These are phyloP conservation scores for Fusarium newnesense DNA, from an alignment of 2,329 filamentous ascomycete genomes.

Conservation along the genomic window DNA sequence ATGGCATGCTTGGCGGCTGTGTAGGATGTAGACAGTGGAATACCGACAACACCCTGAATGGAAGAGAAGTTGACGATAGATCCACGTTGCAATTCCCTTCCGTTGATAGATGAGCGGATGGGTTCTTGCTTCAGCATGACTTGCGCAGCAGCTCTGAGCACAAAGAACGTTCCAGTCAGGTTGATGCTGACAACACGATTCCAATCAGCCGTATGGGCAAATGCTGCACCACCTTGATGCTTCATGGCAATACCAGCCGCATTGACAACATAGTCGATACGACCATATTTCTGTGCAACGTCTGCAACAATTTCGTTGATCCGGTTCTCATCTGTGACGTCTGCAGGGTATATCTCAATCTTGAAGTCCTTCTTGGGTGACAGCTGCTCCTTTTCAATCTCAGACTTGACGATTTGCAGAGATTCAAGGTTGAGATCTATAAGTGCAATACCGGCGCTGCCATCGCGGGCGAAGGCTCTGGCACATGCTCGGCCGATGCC, in stretches of 20 bases:
- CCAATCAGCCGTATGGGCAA: constrained; percentile 51
- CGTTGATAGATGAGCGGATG: constrained; percentile 50
- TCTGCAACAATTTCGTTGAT: constrained; percentile 41
- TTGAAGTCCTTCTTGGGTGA: not conserved
- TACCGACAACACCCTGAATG: constrained; percentile 32
- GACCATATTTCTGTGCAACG: constrained; percentile 46
- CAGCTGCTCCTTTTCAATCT: constrained; percentile 30
- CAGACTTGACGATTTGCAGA: constrained; percentile 24
- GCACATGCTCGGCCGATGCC: constrained; percentile 48
- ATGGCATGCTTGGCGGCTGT: constrained; percentile 33
- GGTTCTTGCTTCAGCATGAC: constrained; percentile 58
- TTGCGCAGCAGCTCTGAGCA: constrained; percentile 51
- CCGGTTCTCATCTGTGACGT: constrained; percentile 46
- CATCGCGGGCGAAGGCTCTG: constrained; percentile 43
- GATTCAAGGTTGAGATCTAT: constrained; percentile 41
- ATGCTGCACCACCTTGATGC: constrained; percentile 50
- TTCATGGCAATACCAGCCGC: constrained; percentile 53
- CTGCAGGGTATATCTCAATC: constrained; percentile 17
- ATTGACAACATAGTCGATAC: constrained; percentile 55
- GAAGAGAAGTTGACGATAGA: constrained; percentile 37
- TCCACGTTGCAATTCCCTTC: constrained; percentile 23
- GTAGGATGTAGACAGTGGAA: constrained; percentile 31
- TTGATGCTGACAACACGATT: constrained; percentile 55
- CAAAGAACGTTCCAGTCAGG: constrained; percentile 54
- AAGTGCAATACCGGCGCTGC: constrained; percentile 43